Evolutionary conservation across 2,329 filamentous ascomycete genomes (phyloP).

Genomic region (Capronia coronata): DNA sequence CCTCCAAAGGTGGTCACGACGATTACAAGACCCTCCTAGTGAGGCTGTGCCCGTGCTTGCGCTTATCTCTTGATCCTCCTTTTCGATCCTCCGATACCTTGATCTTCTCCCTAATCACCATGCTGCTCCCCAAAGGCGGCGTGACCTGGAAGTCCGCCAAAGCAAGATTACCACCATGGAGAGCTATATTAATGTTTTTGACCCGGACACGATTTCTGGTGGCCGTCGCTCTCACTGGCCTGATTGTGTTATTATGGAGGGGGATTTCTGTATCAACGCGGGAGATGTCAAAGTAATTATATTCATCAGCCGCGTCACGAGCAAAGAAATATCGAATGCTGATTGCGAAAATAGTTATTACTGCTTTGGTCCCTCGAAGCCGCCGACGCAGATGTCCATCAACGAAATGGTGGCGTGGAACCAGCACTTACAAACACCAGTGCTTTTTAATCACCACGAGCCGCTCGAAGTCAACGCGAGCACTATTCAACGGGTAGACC

Average conservation of each 20-base stretch:
- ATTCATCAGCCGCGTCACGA: too few relatives aligned
- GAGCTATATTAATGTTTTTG: constrained; percentile 63
- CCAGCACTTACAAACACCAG: constrained; percentile 79
- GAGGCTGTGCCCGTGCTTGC: constrained; percentile 7
- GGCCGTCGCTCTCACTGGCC: constrained; percentile 61
- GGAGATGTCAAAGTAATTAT: constrained; percentile 94
- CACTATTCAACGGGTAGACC: constrained; percentile 70
- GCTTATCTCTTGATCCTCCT: constrained; percentile 2
- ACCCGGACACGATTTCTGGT: constrained; percentile 73
- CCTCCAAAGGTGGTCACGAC: constrained; percentile 16
- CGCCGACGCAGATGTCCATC: constrained; percentile 89
- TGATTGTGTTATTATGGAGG: constrained; percentile 79
- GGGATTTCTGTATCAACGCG: constrained; percentile 71
- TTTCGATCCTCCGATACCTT: constrained; percentile 1
- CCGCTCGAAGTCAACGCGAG: constrained; percentile 76
- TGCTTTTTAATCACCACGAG: constrained; percentile 92
- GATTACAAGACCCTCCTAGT: constrained; percentile 18
- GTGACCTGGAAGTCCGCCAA: constrained; percentile 88
- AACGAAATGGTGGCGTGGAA: constrained; percentile 91
- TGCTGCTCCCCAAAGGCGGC: constrained; percentile 87
- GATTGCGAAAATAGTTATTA: constrained; percentile 63
- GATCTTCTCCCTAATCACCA: constrained; percentile 38
- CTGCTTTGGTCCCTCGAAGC: constrained; percentile 90
- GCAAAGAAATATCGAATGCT: too few relatives aligned
- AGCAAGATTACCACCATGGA: constrained; percentile 68